phyloP scores from a whole-genome alignment of 2,329 filamentous ascomycete species.

The Neofusicoccum sp. region DNA sequence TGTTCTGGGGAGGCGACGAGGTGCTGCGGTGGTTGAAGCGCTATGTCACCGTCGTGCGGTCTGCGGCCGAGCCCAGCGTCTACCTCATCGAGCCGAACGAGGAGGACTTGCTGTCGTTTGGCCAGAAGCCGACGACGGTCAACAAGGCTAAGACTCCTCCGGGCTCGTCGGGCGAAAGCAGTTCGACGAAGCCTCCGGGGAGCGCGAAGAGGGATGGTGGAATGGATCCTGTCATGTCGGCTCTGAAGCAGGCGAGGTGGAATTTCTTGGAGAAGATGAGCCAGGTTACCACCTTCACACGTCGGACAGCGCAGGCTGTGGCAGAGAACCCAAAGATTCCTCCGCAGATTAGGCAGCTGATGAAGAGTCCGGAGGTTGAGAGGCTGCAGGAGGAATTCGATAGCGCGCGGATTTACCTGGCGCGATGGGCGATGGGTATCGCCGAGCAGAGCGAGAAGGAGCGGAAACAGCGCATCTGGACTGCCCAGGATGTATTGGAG shows the following conservation, averaged over 20 bases:
- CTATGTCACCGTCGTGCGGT: slow-evolving; percentile 81
- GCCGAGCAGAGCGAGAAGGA: slow-evolving; percentile 94
- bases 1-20: slow-evolving; percentile 98
- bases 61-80: slow-evolving; percentile 80
- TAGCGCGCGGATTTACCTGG: slow-evolving; percentile 89
- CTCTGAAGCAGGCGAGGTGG: slow-evolving; percentile 93
- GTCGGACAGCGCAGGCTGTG: slow-evolving; percentile 86
- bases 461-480: slow-evolving; percentile 83
- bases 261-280: slow-evolving; percentile 95
- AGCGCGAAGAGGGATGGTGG: slow-evolving; percentile 55
- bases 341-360: slow-evolving; percentile 77
- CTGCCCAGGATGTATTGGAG: slow-evolving; percentile 85
- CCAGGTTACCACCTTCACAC: slow-evolving; percentile 93
- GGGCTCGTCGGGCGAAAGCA: slow-evolving; percentile 23
- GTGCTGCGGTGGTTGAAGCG: slow-evolving; percentile 84
- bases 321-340: slow-evolving; percentile 89
- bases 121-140: slow-evolving; percentile 55
- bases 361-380: slow-evolving; percentile 91
- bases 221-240: slow-evolving; percentile 92
- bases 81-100: slow-evolving; percentile 85
- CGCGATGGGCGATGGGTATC: slow-evolving; percentile 97
- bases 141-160: slow-evolving; percentile 29
- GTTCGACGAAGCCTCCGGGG: slow-evolving; percentile 25
- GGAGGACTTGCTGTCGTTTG: slow-evolving; percentile 82
- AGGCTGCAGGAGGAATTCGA: slow-evolving; percentile 96